Evolutionary conservation across 345 rosid species (phyloP).

Genomic region (Hibiscus trionum): DNA sequence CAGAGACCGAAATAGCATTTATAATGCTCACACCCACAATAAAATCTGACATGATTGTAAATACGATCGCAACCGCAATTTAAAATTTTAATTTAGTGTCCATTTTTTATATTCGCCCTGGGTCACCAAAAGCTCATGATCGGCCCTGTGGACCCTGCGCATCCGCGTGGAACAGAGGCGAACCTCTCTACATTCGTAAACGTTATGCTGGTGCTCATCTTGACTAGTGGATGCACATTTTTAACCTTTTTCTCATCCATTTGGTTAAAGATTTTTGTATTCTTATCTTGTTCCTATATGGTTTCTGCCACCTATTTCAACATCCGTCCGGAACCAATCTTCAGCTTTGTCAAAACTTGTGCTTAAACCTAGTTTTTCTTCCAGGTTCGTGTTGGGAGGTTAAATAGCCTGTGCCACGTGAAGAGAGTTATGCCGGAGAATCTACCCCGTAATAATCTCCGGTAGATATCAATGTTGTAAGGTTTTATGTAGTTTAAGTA

Average conservation of each 20-base stretch:
- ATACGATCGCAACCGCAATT: no score
- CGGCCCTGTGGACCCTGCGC: no score
- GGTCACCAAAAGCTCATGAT: no score
- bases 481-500: not conserved
- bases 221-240: constrained; percentile 26
- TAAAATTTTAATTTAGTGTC: no score
- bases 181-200: constrained; percentile 47
- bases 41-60: no score
- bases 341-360: constrained; percentile 14
- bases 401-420: no score
- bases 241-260: constrained; percentile 54
- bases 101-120: no score
- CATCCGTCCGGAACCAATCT: constrained; percentile 52
- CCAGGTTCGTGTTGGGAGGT: not conserved
- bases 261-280: constrained; percentile 61
- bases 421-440: no score
- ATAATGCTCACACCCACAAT: no score
- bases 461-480: no score
- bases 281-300: constrained; percentile 57
- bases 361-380: not conserved
- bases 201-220: constrained; percentile 37
- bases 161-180: constrained; percentile 43
- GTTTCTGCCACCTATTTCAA: constrained; percentile 63
- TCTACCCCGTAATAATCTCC: no score
- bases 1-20: no score